phyloP scores from a whole-genome alignment of 495 filamentous ascomycete genomes.

The Aspergillus ostianus region DNA sequence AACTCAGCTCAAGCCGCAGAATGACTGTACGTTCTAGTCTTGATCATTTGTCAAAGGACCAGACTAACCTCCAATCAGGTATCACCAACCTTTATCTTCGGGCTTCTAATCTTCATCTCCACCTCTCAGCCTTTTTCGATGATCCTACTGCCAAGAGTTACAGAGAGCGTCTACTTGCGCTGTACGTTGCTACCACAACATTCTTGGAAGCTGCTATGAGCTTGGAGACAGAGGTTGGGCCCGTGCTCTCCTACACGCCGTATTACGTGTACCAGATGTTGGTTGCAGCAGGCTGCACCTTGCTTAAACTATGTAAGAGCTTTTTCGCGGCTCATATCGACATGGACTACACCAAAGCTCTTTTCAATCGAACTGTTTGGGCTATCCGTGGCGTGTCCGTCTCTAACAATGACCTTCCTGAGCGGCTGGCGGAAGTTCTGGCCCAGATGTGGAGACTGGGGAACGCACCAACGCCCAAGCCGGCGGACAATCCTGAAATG shows the following conservation, averaged over 20 bases:
- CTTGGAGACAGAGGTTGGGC: slow-evolving; percentile 47
- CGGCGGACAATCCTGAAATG: slow-evolving; percentile 36
- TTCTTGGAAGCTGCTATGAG: slow-evolving; percentile 74
- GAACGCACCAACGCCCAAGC: slow-evolving; percentile 42
- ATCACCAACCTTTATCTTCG: slow-evolving; percentile 72
- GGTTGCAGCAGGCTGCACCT: slow-evolving; percentile 78
- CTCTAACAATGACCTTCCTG: slow-evolving; percentile 78
- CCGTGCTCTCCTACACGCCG: slow-evolving; percentile 66
- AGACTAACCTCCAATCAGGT: slow-evolving; percentile 38
- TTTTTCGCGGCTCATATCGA: slow-evolving; percentile 73
- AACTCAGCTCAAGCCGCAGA: slow-evolving; percentile 39
- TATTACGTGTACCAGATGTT: slow-evolving; percentile 94
- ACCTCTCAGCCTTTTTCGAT: slow-evolving; percentile 86
- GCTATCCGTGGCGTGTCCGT: slow-evolving; percentile 77
- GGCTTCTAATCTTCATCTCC: slow-evolving; percentile 78
- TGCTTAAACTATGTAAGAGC: slow-evolving; percentile 82
- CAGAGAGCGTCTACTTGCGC: slow-evolving; percentile 69
- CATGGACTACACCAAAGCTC: slow-evolving; percentile 65
- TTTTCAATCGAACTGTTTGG: slow-evolving; percentile 75
- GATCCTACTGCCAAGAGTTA: slow-evolving; percentile 71
- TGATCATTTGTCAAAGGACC: not conserved
- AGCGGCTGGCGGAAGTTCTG: slow-evolving; percentile 82
- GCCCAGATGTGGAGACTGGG: slow-evolving; percentile 88
- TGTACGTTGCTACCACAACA: slow-evolving; percentile 71
- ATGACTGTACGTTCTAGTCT: slow-evolving; percentile 37